Base-by-base conservation (phyloP, 164 flowering plant species). In the Aristolochia contorta region DNA sequence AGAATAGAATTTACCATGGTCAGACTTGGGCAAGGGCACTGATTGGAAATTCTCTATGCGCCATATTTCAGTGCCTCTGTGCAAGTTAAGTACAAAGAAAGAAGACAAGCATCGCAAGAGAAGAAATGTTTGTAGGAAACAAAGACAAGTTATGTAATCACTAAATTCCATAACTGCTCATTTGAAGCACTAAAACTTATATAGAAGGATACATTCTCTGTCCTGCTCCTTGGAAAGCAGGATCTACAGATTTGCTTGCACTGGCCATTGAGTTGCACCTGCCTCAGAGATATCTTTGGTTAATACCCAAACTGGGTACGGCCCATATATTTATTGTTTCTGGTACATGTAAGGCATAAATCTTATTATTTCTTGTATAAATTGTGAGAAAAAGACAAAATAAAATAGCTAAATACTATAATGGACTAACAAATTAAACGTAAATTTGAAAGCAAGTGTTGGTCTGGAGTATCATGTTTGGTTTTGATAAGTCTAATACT, bases 1-100 rank as follows among this genome's bases (percentile, higher is more conserved):
- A 57, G 73, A 67, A 69, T 83, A 93, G 80, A 93, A 93, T 80
- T 87, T 90, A 47, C 97, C 94, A 86, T 84, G 60, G 13, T 82
- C 91, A 61, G 98, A 84, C 59, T 83, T 86, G 32, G 98, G 89
- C 78, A 93, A 60, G 16, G 79, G 86, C 72, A 93, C 97, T 50
- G 96, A 91, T 74, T 76, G 86, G 66, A 90, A 87, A 71, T 90
- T 75, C 80, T 88, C 98, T 59, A 93, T 84, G 61, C 98, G 72
- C 99, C 99, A 93, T 16, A 90, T 93, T 75, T 88, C 97, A 63
- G 86, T 82, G 67, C 99, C 99, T 58, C 99, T 93, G 64, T 1
- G 30, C 57, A 57, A 63, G 84, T 92, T 77, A 85, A 87, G 86
- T 27, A 16, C 2, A 62, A 45, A 54, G 45, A 22, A 16, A 37